Conservation (phyloP, 176 grass and related monocot species). For the Pharus latifolius region DNA sequence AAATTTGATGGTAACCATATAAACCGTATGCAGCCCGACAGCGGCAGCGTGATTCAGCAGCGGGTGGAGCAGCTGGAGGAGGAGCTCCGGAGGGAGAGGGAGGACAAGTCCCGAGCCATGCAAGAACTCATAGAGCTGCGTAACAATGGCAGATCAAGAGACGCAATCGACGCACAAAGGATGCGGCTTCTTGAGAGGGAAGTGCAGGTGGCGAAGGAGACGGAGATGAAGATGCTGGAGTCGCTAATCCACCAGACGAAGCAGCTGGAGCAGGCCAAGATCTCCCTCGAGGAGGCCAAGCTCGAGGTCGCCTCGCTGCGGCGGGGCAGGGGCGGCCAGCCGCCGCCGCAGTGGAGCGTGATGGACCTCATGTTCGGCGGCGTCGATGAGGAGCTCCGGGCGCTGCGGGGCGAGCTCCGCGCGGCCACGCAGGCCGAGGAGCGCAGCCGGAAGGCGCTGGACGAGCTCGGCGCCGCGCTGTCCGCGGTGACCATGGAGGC, state of each 20-base stretch:
- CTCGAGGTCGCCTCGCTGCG: slow-evolving; percentile 35
- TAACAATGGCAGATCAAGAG: background rate
- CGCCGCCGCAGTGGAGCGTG: slow-evolving; percentile 25
- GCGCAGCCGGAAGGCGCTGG: slow-evolving; percentile 44
- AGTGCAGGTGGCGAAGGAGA: slow-evolving; percentile 43
- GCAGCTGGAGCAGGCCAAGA: slow-evolving; percentile 78
- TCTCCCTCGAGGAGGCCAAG: slow-evolving; percentile 75
- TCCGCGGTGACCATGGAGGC: slow-evolving; percentile 67
- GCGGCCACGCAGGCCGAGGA: slow-evolving; percentile 36
- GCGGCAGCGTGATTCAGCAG: background rate
- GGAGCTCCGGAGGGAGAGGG: slow-evolving; percentile 10
- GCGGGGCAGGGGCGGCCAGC: background rate
- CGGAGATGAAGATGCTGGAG: slow-evolving; percentile 77
- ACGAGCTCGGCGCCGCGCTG: slow-evolving; percentile 50
- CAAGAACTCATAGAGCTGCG: slow-evolving; percentile 20
- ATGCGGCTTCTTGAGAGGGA: slow-evolving; percentile 42
- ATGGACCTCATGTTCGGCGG: slow-evolving; percentile 48
- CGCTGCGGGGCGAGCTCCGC: slow-evolving; percentile 19
- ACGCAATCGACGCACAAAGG: slow-evolving; percentile 5
- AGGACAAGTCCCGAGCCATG: slow-evolving; percentile 4
- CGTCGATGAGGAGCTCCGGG: slow-evolving; percentile 56
- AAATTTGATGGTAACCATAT: background rate
- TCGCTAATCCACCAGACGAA: slow-evolving; percentile 56
- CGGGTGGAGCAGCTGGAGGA: slow-evolving; percentile 11
- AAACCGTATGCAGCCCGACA: background rate